These are phyloP conservation scores for Stemphylium beticola DNA, from an alignment of 2,329 filamentous ascomycete genomes.

Conservation along the genomic window DNA sequence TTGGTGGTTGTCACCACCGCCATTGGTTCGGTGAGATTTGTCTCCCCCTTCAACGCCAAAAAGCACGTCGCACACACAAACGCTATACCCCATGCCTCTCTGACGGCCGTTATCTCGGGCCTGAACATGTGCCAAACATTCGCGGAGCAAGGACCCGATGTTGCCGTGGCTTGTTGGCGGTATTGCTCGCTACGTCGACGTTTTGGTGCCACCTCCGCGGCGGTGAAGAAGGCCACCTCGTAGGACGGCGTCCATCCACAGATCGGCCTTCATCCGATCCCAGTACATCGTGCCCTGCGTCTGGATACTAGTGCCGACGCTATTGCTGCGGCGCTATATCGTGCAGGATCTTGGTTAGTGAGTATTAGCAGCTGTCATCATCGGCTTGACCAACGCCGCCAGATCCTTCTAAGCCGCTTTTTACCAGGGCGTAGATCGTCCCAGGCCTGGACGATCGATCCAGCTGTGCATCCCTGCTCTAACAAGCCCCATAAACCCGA, in stretches of 20 bases:
- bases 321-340: constrained; percentile 34
- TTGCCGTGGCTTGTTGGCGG: constrained; percentile 15
- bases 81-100: constrained; percentile 26
- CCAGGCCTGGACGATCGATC: constrained; percentile 33
- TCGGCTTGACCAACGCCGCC: constrained; percentile 29
- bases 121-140: constrained; percentile 23
- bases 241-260: constrained; percentile 17
- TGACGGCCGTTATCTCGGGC: constrained; percentile 22
- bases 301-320: constrained; percentile 34
- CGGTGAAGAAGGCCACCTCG: constrained; percentile 18
- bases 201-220: constrained; percentile 17
- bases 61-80: constrained; percentile 22
- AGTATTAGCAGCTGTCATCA: constrained; percentile 34
- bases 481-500: constrained; percentile 20
- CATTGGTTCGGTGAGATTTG: constrained; percentile 21
- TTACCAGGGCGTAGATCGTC: constrained; percentile 35
- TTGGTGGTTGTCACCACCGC: constrained; percentile 1
- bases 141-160: constrained; percentile 21
- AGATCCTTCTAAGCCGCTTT: constrained; percentile 39
- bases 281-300: constrained; percentile 34
- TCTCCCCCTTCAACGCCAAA: constrained; percentile 11
- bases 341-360: constrained; percentile 39
- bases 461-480: constrained; percentile 30
- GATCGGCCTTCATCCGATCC: constrained; percentile 16
- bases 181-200: constrained; percentile 24